Conservation (phyloP, 768 basidiomycete species). For the Leccinum variicolor region DNA sequence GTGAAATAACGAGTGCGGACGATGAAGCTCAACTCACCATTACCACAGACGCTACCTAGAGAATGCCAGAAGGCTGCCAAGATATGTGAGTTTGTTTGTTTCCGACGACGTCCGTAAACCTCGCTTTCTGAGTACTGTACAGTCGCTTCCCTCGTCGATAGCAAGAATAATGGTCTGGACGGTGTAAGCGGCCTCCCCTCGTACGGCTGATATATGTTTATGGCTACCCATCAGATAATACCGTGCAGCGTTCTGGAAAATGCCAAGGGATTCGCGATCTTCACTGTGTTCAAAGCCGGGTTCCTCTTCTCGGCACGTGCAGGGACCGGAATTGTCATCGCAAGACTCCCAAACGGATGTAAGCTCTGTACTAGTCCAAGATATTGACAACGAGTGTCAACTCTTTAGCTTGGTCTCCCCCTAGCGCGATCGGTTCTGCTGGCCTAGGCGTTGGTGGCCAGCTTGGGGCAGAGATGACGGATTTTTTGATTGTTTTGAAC, state of each 20-base stretch:
- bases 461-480: constrained; percentile 83
- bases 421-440: constrained; percentile 91
- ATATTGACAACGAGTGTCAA: constrained; percentile 21
- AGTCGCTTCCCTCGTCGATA: constrained; percentile 87
- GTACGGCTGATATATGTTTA: background rate
- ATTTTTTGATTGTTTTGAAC: constrained; percentile 88
- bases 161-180: constrained; percentile 79
- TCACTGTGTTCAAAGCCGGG: constrained; percentile 75
- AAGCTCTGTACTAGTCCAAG: constrained; percentile 31
- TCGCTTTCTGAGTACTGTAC: constrained; percentile 2
- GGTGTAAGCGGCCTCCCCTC: constrained; percentile 42
- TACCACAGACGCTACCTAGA: constrained; percentile 61
- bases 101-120: background rate
- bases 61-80: constrained; percentile 87
- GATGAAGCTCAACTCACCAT: constrained; percentile 50
- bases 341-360: constrained; percentile 78
- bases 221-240: constrained; percentile 40
- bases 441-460: constrained; percentile 88
- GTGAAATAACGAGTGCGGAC: background rate
- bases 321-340: constrained; percentile 86
- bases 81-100: constrained; percentile 55
- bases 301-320: constrained; percentile 74
- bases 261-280: constrained; percentile 83
- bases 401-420: constrained; percentile 90
- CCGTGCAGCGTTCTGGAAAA: constrained; percentile 52